Evolutionary conservation across 805 yeast species (phyloP).

Genomic region (Phaffomyces thermotolerans): DNA sequence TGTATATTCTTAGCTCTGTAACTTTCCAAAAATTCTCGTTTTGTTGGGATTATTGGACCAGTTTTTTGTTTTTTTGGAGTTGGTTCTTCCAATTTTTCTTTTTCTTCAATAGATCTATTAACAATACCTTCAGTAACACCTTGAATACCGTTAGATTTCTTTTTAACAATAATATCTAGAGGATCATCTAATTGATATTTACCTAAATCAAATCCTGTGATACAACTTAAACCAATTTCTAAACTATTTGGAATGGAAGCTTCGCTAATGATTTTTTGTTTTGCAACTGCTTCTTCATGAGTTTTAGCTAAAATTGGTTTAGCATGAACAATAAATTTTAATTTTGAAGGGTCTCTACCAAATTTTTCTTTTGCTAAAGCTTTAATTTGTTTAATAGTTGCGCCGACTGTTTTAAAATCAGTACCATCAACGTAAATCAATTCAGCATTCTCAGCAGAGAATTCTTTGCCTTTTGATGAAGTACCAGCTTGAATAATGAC

Average conservation of each 20-base stretch:
- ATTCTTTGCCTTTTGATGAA: slow-evolving; percentile 32
- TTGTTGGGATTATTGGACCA: background rate
- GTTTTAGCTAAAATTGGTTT: slow-evolving; percentile 34
- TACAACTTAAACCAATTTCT: slow-evolving; percentile 36
- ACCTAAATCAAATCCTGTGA: slow-evolving; percentile 38
- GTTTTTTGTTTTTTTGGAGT: slow-evolving; percentile 3
- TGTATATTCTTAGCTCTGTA: slow-evolving; percentile 15
- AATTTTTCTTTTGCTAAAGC: slow-evolving; percentile 27
- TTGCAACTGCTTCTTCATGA: slow-evolving; percentile 33
- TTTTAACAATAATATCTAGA: slow-evolving; percentile 26
- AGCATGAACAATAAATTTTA: slow-evolving; percentile 33
- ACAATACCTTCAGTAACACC: slow-evolving; percentile 7
- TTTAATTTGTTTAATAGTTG: slow-evolving; percentile 26
- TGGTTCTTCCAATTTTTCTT: slow-evolving; percentile 3
- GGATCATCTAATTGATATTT: slow-evolving; percentile 24
- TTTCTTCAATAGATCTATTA: slow-evolving; percentile 27
- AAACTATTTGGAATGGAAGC: slow-evolving; percentile 31
- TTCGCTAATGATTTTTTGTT: slow-evolving; percentile 28
- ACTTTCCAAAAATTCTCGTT: slow-evolving; percentile 4
- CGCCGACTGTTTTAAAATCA: slow-evolving; percentile 27
- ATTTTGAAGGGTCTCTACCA: slow-evolving; percentile 29
- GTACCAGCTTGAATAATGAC: slow-evolving; percentile 40
- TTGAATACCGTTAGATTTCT: slow-evolving; percentile 27
- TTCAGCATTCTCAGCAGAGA: slow-evolving; percentile 39
- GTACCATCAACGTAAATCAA: slow-evolving; percentile 32